Percentiles rank a stretch among this genome's conserved stretches.
Conservation (phyloP, 2,329 filamentous ascomycete genomes). For the Sclerotinia spermophila region DNA sequence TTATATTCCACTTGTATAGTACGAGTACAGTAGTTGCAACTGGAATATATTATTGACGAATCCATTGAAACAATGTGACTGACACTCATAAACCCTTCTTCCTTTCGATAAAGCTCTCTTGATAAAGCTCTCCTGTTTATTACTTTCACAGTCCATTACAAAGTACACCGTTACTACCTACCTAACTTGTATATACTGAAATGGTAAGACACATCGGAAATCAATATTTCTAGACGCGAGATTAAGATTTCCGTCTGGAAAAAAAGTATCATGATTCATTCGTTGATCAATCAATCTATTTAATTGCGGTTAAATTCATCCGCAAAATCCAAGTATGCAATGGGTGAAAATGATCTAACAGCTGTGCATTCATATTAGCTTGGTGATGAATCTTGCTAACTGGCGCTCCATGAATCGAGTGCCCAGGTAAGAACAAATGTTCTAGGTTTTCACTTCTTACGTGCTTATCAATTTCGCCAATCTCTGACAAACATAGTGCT, state of each 20-base stretch:
- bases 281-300: not conserved
- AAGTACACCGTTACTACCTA: not conserved
- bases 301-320: not conserved
- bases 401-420: not conserved
- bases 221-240: not conserved
- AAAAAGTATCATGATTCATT: not conserved
- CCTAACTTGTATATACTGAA: not conserved
- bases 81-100: not conserved
- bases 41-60: too few species aligned
- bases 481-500: not conserved
- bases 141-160: not conserved
- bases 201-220: not conserved
- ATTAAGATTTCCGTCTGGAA: slow-evolving; percentile 6
- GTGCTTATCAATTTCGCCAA: not conserved
- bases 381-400: not conserved
- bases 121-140: not conserved
- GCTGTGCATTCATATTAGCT: not conserved
- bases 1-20: not conserved
- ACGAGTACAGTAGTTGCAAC: too few species aligned
- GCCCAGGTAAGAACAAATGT: not conserved
- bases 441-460: not conserved
- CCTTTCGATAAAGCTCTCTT: not conserved
- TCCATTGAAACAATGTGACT: too few species aligned
- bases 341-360: not conserved
- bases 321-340: not conserved